Evolutionary conservation across 1,139 yeast species (phyloP).

Genomic region (Candida freyschussii): DNA sequence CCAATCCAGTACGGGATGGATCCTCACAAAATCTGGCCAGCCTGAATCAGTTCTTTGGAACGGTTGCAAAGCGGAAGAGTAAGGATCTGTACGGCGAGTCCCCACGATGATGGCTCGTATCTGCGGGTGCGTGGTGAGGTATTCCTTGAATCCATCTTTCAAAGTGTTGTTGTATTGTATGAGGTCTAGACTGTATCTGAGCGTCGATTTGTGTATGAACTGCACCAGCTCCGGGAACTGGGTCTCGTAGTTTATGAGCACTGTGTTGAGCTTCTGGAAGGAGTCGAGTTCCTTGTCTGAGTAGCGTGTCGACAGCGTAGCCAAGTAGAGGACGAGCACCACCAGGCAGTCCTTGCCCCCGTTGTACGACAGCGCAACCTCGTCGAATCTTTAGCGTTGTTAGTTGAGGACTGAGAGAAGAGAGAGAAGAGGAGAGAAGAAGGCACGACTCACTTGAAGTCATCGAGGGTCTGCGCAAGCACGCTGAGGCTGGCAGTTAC

Average conservation of each 20-base stretch:
- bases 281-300: conserved; percentile 24
- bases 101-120: conserved; percentile 74
- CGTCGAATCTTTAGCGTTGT: conserved; percentile 30
- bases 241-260: conserved; percentile 64
- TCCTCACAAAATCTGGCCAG: conserved; percentile 80
- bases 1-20: conserved; percentile 85
- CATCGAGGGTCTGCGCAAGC: conserved; percentile 9
- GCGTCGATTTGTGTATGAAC: conserved; percentile 42
- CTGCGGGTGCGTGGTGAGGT: conserved; percentile 42
- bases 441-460: conserved; percentile 4
- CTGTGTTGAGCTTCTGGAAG: conserved; percentile 45
- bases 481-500: conserved; percentile 27
- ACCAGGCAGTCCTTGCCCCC: conserved; percentile 93
- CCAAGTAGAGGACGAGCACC: conserved; percentile 52
- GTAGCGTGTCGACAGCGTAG: conserved; percentile 32
- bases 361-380: conserved; percentile 73
- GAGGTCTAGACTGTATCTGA: conserved; percentile 42
- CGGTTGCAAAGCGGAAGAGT: conserved; percentile 47
- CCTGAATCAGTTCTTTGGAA: conserved; percentile 73
- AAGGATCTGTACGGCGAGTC: conserved; percentile 77
- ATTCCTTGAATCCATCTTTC: conserved; percentile 61
- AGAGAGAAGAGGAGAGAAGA: not conserved
- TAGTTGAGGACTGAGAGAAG: conserved; percentile 16
- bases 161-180: conserved; percentile 43
- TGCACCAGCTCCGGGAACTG: conserved; percentile 51